Evolutionary conservation across 495 filamentous ascomycete species (phyloP), one percentile per base, ranked within the genome.

Genomic region (Penicillium odoratum): DNA sequence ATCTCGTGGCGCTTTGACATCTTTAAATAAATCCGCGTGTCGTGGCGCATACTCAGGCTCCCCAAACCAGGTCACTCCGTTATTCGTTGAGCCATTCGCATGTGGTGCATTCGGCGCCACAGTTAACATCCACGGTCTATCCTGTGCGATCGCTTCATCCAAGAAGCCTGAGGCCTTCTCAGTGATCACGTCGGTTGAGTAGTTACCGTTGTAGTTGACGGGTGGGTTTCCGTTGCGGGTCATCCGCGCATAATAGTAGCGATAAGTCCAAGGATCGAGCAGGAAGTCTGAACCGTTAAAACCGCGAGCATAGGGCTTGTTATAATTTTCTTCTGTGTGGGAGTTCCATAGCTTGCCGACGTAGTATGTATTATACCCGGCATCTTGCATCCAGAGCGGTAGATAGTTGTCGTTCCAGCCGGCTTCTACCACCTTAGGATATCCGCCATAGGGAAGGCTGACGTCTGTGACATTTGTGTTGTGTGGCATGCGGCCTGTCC

Each of bases 401-500:
- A 89, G 78, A 58, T 86, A 88, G 56, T 81, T 78, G 13, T 84
- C 76, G 61, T 90, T 88, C 55, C 81, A 73, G 3, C 87, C 85
- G 30, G 83, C 78, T 18, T 61, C 63, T 40, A 87, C 68, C 47
- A 90, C 83, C 57, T 88, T 87, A 11, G 85, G 85, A 48, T 87
- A 88, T 5, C 85, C 86, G 11, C 84, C 83, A 55, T 85, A 78
- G 5, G 83, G 86, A 1, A 80, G 80, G 28, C 59, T 68, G 5
- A 89, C 81, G 49, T 87, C 81, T 2, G 86, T 88, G 4, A 90
- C 83, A 61, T 89, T 89, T 38, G 87, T 88, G 62, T 88, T 88
- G 69, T 88, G 86, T 6, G 84, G 80, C 45, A 78, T 75, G 63
- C 81, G 81, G 7, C 86, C 86, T 3, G 85, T 87, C 81, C 71